phyloP scores from a whole-genome alignment of 2,329 filamentous ascomycete species.

The Pezicula carpinea region DNA sequence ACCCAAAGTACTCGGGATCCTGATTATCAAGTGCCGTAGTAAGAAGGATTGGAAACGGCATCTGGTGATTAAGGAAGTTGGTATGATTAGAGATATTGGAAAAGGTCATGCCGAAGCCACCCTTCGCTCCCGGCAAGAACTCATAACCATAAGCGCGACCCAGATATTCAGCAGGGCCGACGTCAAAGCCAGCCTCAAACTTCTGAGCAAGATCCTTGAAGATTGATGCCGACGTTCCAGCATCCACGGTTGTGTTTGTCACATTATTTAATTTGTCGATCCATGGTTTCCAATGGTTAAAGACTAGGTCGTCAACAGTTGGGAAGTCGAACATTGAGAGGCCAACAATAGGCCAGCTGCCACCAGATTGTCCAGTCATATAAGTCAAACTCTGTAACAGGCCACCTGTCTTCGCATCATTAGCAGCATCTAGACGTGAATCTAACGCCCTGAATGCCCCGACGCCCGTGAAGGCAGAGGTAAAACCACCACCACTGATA shows the following conservation, averaged over 20 bases:
- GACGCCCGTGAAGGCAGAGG: slow-evolving; percentile 8
- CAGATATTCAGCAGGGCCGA: slow-evolving; percentile 7
- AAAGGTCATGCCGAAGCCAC: slow-evolving; percentile 6
- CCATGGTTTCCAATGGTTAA: slow-evolving; percentile 4
- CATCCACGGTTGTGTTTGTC: not conserved
- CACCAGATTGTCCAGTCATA: slow-evolving; percentile 12
- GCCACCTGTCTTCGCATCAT: slow-evolving; percentile 8
- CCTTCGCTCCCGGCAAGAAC: slow-evolving; percentile 6
- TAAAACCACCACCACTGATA: slow-evolving; percentile 13
- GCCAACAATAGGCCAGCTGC: slow-evolving; percentile 6
- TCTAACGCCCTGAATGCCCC: slow-evolving; percentile 9
- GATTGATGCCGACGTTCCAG: not conserved
- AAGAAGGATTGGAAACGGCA: slow-evolving; percentile 13
- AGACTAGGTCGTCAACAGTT: slow-evolving; percentile 6
- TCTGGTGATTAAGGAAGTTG: slow-evolving; percentile 10
- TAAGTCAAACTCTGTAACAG: slow-evolving; percentile 12
- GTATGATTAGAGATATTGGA: slow-evolving; percentile 7
- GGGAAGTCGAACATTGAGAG: slow-evolving; percentile 9
- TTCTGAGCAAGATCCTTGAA: slow-evolving; percentile 7
- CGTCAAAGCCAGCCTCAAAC: slow-evolving; percentile 7
- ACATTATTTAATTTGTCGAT: not conserved
- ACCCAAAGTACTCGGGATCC: slow-evolving; percentile 4
- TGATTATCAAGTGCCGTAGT: not conserved
- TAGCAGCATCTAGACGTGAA: slow-evolving; percentile 6
- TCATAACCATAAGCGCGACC: slow-evolving; percentile 10